phyloP scores from a whole-genome alignment of 177 flowering plant genomes.

The Vitis hybrid region DNA sequence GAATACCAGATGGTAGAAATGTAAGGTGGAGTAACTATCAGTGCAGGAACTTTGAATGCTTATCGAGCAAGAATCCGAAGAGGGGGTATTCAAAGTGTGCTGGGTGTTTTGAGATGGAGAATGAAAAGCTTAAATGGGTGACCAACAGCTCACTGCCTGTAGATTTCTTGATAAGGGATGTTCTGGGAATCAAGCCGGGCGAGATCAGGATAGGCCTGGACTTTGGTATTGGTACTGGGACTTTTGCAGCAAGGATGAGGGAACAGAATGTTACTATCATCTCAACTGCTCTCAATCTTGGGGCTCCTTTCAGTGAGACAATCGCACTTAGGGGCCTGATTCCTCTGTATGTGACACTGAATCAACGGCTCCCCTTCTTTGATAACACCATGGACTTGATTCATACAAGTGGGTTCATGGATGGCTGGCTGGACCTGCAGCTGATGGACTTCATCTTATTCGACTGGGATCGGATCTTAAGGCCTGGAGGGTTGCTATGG shows the following conservation, averaged over 20 bases:
- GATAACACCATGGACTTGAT: conserved; percentile 85
- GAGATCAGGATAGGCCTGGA: conserved; percentile 85
- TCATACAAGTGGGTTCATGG: conserved; percentile 78
- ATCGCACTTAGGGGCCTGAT: conserved; percentile 87
- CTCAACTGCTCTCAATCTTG: conserved; percentile 77
- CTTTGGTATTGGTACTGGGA: conserved; percentile 75
- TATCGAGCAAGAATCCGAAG: conserved; percentile 61
- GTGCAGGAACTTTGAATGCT: conserved; percentile 70
- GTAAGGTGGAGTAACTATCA: conserved; percentile 74
- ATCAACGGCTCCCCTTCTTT: conserved; percentile 86
- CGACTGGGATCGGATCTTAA: conserved; percentile 86
- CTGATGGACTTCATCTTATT: conserved; percentile 80
- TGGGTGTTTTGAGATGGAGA: conserved; percentile 90
- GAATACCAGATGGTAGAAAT: conserved; percentile 69
- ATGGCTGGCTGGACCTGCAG: conserved; percentile 80
- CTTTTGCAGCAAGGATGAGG: conserved; percentile 91
- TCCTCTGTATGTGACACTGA: conserved; percentile 71
- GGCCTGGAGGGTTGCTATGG: conserved; percentile 95
- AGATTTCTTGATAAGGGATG: conserved; percentile 64
- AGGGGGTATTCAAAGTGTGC: conserved; percentile 68
- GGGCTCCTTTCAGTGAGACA: conserved; percentile 89
- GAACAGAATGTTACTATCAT: conserved; percentile 76
- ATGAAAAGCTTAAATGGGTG: conserved; percentile 80
- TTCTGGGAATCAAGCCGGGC: conserved; percentile 66
- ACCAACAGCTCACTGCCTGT: conserved; percentile 42